A percentile compares a stretch with the other conserved stretches of the same genome.
These are phyloP conservation scores for Aspergillus fischeri DNA, from an alignment of 2,329 filamentous ascomycete genomes.

Conservation along the genomic window DNA sequence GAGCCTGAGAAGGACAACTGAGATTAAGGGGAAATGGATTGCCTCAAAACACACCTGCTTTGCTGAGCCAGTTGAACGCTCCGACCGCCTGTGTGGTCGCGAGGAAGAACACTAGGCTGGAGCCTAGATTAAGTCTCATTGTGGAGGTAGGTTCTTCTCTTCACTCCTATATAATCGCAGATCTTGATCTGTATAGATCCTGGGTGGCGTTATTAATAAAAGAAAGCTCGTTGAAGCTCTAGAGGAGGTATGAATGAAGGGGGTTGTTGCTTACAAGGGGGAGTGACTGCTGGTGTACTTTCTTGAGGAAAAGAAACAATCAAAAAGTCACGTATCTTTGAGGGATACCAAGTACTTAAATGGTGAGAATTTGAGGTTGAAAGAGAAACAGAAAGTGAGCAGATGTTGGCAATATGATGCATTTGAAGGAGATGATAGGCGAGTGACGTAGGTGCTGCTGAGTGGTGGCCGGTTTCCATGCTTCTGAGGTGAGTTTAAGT, in stretches of 20 bases:
- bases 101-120: constrained; percentile 66
- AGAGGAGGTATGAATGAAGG: background rate
- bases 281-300: background rate
- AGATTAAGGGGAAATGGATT: background rate
- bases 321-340: background rate
- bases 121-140: constrained; percentile 73
- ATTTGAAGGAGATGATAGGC: constrained; percentile 23
- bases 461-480: background rate
- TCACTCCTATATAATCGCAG: background rate
- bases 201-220: background rate
- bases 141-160: constrained; percentile 23
- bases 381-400: constrained; percentile 1
- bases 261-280: background rate
- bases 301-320: background rate
- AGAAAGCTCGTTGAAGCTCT: background rate
- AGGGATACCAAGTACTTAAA: background rate
- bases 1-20: background rate
- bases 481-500: constrained; percentile 6
- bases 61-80: constrained; percentile 81
- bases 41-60: constrained; percentile 62
- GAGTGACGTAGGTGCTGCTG: constrained; percentile 31
- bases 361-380: background rate
- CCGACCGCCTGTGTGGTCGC: constrained; percentile 62
- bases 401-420: constrained; percentile 2
- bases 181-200: background rate